Base-by-base conservation (phyloP, 1,139 yeast genomes). In the Nematodospora anomalae region DNA sequence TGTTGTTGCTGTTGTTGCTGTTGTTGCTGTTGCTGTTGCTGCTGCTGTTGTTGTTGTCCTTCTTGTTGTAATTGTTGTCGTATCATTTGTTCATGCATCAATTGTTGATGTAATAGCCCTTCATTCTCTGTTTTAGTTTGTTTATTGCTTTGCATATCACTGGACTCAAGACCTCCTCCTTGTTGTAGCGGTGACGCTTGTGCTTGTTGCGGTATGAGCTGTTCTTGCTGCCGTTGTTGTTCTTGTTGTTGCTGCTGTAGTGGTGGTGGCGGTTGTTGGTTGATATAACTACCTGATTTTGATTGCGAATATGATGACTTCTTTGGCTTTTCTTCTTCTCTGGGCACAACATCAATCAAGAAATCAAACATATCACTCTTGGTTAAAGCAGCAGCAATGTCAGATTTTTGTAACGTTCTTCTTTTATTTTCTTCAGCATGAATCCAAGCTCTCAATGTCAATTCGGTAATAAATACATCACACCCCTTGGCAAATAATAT, bases 401-500 rank as follows among this genome's bases (percentile, higher is more conserved):
- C 98, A 2, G 90, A 83, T 52, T 90, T 83, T 62, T 92, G 98
- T 43, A 92, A 66, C 8, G 98, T 92, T 46, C 98, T 72, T 48
- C 98, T 76, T 57, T 92, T 92, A 64, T 87, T 88, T 52, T 88
- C 96, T 58, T 92, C 97, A 1, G 97, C 97, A 52, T 90, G 96
- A 44, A 92, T 88, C 98, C 98, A 92, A 3, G 98, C 97, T 42
- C 98, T 73, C 97, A 92, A 89, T 9, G 98, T 90, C 40, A 92
- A 71, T 60, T 92, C 98, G 0, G 97, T 90, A 46, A 92, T 92
- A 61, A 92, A 92, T 29, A 92, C 83, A 58, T 92, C 98, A 62
- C 98, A 92, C 1, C 97, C 97, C 60, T 92, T 92, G 33, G 98
- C 97, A 67, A 92, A 92, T 44, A 92, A 64, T 26, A 92, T 89